phyloP scores from a whole-genome alignment of 495 filamentous ascomycete genomes.

The Pyrenula massariospora region DNA sequence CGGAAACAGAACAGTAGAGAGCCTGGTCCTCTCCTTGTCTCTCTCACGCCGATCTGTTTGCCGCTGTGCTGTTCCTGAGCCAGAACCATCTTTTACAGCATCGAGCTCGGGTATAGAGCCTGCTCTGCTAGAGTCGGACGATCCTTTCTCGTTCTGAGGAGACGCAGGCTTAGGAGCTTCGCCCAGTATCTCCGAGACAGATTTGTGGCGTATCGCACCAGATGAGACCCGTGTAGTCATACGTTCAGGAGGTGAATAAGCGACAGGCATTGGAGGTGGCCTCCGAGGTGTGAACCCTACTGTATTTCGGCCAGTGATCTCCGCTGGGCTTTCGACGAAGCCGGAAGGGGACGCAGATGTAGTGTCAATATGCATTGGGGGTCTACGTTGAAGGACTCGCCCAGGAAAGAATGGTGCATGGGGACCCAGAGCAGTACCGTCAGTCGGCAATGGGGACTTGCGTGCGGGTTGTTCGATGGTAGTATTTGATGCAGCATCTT shows the following conservation, averaged over 20 bases:
- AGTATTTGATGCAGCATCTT: not conserved
- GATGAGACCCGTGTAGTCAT: slow-evolving; percentile 56
- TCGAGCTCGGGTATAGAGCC: slow-evolving; percentile 14
- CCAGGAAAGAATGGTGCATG: slow-evolving; percentile 9
- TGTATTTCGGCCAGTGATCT: slow-evolving; percentile 4
- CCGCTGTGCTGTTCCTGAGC: slow-evolving; percentile 35
- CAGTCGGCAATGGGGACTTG: not conserved
- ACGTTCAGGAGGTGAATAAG: slow-evolving; percentile 28
- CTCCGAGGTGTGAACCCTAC: slow-evolving; percentile 5
- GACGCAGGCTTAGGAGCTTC: slow-evolving; percentile 40
- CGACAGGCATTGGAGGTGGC: slow-evolving; percentile 9
- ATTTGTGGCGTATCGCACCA: slow-evolving; percentile 58
- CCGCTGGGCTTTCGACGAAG: slow-evolving; percentile 5
- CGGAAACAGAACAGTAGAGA: slow-evolving; percentile 73
- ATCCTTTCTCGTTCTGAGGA: slow-evolving; percentile 20
- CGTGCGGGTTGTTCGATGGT: not conserved
- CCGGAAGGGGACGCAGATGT: slow-evolving; percentile 1
- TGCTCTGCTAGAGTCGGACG: slow-evolving; percentile 10
- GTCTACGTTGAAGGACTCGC: slow-evolving; percentile 2
- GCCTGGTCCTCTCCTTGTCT: slow-evolving; percentile 50
- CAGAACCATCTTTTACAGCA: slow-evolving; percentile 23
- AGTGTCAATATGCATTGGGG: not conserved
- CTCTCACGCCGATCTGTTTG: slow-evolving; percentile 44
- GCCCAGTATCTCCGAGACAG: slow-evolving; percentile 60
- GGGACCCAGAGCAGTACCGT: not conserved